Conservation (phyloP, 2,329 filamentous ascomycete species). For the Penicillium sp. region DNA sequence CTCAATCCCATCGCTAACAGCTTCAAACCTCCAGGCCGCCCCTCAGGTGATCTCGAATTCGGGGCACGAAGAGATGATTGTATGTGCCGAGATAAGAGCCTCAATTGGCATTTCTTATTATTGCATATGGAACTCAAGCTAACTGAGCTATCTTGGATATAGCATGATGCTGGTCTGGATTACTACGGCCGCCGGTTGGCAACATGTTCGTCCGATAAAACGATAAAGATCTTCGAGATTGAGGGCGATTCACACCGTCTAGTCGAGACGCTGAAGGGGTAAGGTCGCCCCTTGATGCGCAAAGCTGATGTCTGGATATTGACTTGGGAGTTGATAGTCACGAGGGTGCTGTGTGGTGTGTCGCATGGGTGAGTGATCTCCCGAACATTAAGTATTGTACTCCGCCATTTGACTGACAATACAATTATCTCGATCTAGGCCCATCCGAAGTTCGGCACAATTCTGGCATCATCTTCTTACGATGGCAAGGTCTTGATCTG, state of each 20-base stretch:
- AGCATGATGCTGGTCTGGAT: conserved; percentile 98
- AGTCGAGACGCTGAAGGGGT: conserved; percentile 93
- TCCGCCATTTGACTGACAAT: conserved; percentile 11
- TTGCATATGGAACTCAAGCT: conserved; percentile 1
- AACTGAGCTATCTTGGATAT: conserved; percentile 1
- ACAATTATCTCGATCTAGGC: conserved; percentile 49
- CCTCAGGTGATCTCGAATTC: conserved; percentile 76
- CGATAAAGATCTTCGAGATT: conserved; percentile 98
- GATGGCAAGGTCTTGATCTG: conserved; percentile 99
- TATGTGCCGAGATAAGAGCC: conserved; percentile 55
- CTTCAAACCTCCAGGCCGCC: conserved; percentile 50
- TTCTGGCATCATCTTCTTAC: conserved; percentile 91
- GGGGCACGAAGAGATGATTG: conserved; percentile 99
- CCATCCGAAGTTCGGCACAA: conserved; percentile 97
- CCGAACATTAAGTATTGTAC: background rate
- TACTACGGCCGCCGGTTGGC: conserved; percentile 96
- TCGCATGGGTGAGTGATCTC: conserved; percentile 68
- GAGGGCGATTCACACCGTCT: conserved; percentile 88
- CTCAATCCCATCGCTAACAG: conserved; percentile 12
- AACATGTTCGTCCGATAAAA: conserved; percentile 96
- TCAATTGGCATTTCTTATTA: conserved; percentile 7
- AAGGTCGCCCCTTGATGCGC: conserved; percentile 28
- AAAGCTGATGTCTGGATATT: background rate
- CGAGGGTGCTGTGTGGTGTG: conserved; percentile 96
- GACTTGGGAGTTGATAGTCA: conserved; percentile 58